These are phyloP conservation scores for Begonia fuchsioides DNA, from an alignment of 306 rosid species.

Conservation along the genomic window DNA sequence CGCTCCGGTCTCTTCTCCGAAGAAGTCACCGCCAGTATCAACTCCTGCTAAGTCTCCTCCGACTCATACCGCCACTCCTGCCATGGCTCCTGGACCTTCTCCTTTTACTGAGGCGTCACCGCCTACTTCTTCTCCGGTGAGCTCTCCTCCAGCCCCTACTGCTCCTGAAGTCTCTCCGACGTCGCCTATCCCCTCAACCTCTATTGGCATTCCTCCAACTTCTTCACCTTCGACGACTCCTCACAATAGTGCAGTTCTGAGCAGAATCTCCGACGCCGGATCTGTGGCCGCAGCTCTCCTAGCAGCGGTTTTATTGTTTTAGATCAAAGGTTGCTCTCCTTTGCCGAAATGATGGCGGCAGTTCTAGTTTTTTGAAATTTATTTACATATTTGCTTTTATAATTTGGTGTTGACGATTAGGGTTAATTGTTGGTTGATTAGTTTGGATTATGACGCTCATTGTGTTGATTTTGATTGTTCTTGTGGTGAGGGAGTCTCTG, in stretches of 20 bases:
- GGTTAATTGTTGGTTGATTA: no score
- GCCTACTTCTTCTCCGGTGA: conserved; percentile 3
- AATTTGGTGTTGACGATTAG: conserved; percentile 1
- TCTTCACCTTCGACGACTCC: conserved; percentile 4
- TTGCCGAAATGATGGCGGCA: neutral
- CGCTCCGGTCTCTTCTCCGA: conserved; percentile 25
- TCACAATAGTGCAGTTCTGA: conserved; percentile 8
- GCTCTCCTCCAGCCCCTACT: conserved; percentile 17
- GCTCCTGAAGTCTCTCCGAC: conserved; percentile 15
- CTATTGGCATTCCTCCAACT: conserved; percentile 3
- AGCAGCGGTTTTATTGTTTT: conserved; percentile 29
- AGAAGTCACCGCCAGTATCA: conserved; percentile 12
- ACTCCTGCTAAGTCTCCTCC: conserved; percentile 7
- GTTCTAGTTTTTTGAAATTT: conserved; percentile 3
- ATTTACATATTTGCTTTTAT: conserved; percentile 3
- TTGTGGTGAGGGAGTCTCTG: no score
- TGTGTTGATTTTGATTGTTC: conserved; percentile 1
- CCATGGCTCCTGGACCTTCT: conserved; percentile 7
- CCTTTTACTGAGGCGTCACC: conserved; percentile 5
- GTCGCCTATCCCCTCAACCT: conserved; percentile 10
- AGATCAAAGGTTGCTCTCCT: conserved; percentile 17
- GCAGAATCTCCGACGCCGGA: conserved; percentile 26
- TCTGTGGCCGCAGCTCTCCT: conserved; percentile 25
- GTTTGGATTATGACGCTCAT: no score
- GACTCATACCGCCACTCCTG: conserved; percentile 4